A percentile compares a stretch with the other conserved stretches of the same genome.
phyloP scores from a whole-genome alignment of 768 basidiomycete genomes.

The Panus rudis region DNA sequence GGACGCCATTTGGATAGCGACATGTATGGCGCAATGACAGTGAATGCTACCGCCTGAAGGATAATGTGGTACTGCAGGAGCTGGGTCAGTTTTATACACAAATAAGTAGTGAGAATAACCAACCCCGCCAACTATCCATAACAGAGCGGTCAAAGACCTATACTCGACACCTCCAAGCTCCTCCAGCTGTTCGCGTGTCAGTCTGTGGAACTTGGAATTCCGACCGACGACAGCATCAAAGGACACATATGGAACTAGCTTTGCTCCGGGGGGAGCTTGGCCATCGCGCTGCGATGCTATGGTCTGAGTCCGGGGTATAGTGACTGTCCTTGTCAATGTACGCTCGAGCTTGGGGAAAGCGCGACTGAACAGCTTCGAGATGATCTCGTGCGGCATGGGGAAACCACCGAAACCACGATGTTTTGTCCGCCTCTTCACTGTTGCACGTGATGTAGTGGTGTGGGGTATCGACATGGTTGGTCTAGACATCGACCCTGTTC shows the following conservation, averaged over 20 bases:
- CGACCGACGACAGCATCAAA: conserved; percentile 83
- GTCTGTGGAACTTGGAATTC: conserved; percentile 63
- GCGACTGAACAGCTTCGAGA: conserved; percentile 40
- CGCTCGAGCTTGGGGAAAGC: conserved; percentile 60
- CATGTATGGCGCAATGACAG: conserved; percentile 80
- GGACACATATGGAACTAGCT: conserved; percentile 69
- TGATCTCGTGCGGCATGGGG: conserved; percentile 57
- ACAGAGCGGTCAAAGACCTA: conserved; percentile 68
- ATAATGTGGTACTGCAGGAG: conserved; percentile 66
- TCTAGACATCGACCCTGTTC: not conserved
- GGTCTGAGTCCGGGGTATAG: conserved; percentile 67
- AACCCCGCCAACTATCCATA: conserved; percentile 76
- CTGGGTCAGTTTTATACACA: conserved; percentile 3
- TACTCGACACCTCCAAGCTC: conserved; percentile 95
- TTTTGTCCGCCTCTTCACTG: conserved; percentile 22
- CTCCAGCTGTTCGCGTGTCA: conserved; percentile 79
- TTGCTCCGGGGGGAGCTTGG: conserved; percentile 30
- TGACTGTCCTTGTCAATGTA: conserved; percentile 61
- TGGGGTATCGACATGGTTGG: conserved; percentile 6
- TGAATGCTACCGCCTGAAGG: conserved; percentile 60
- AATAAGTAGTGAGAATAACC: conserved; percentile 24
- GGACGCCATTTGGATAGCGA: conserved; percentile 48
- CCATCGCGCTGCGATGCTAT: conserved; percentile 39
- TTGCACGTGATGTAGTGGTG: conserved; percentile 3
- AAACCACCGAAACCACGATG: conserved; percentile 64